A percentile compares a stretch with the other conserved stretches of the same genome.
Evolutionary conservation across 805 yeast species (phyloP).

Genomic region (Metschnikowia santaceciliae): DNA sequence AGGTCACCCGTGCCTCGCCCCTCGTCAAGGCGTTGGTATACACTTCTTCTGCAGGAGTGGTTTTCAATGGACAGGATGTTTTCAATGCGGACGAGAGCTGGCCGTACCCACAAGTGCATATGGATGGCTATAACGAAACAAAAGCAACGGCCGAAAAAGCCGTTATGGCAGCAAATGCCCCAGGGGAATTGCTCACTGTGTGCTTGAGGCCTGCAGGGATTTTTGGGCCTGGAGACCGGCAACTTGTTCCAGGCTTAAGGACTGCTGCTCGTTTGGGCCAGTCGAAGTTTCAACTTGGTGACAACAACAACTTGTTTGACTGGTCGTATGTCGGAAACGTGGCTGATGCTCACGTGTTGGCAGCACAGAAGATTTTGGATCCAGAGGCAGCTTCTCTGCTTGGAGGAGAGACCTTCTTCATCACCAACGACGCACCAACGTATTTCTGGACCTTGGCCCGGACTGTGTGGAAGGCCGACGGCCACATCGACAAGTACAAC

Average conservation of each 20-base stretch:
- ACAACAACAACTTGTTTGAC: constrained; percentile 88
- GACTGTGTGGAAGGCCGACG: constrained; percentile 96
- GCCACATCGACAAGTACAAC: constrained; percentile 66
- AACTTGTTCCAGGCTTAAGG: constrained; percentile 88
- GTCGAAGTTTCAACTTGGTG: constrained; percentile 90
- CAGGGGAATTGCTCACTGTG: constrained; percentile 61
- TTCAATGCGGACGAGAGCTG: constrained; percentile 89
- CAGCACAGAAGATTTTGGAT: constrained; percentile 70
- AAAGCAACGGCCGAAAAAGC: constrained; percentile 86
- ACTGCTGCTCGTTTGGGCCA: constrained; percentile 80
- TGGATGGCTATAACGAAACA: constrained; percentile 96
- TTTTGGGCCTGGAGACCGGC: constrained; percentile 98
- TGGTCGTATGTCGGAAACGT: constrained; percentile 99
- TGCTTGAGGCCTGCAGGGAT: constrained; percentile 97
- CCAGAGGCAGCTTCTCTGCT: constrained; percentile 41
- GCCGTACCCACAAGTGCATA: constrained; percentile 88
- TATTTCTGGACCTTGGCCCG: constrained; percentile 97
- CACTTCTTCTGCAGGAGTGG: constrained; percentile 97
- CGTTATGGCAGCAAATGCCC: constrained; percentile 70
- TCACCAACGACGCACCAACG: constrained; percentile 91
- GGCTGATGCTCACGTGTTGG: constrained; percentile 93
- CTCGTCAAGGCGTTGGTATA: constrained; percentile 69
- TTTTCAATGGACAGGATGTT: constrained; percentile 91
- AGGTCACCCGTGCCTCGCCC: constrained; percentile 50
- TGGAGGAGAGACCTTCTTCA: constrained; percentile 83